A percentile compares a stretch with the other conserved stretches of the same genome.
phyloP scores from a whole-genome alignment of 2,329 filamentous ascomycete genomes.

The Parastagonospora avenae region DNA sequence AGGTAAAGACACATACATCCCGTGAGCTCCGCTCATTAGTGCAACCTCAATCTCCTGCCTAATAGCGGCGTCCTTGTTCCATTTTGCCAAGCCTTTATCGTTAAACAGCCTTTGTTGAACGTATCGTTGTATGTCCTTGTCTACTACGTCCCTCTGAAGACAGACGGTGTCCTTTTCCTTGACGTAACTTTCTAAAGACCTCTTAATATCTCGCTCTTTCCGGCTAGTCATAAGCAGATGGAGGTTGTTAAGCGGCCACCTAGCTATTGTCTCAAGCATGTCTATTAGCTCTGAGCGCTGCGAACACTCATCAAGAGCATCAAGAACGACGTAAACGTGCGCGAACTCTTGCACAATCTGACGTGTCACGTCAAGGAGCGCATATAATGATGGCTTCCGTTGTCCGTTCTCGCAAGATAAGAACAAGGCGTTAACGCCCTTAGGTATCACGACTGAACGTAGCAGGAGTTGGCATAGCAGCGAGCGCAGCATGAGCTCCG shows the following conservation, averaged over 20 bases:
- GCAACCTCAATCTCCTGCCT: conserved; percentile 32
- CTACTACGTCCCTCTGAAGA: conserved; percentile 24
- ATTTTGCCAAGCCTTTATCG: conserved; percentile 26
- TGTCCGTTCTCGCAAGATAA: conserved; percentile 22
- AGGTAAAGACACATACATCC: conserved; percentile 20
- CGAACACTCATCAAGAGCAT: conserved; percentile 34
- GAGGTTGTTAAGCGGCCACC: conserved; percentile 21
- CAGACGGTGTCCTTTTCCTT: conserved; percentile 14
- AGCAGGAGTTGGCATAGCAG: conserved; percentile 43
- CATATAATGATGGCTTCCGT: conserved; percentile 25
- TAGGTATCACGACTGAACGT: conserved; percentile 13
- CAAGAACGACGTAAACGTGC: conserved; percentile 20
- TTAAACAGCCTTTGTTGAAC: conserved; percentile 43
- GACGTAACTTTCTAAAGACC: conserved; percentile 15
- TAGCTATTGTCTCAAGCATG: conserved; percentile 17
- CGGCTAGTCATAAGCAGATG: conserved; percentile 31
- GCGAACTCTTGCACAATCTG: conserved; percentile 30
- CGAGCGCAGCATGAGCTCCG: conserved; percentile 43
- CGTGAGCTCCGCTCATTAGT: conserved; percentile 27
- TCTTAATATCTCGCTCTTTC: conserved; percentile 33
- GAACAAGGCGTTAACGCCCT: conserved; percentile 34
- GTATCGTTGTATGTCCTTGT: conserved; percentile 30
- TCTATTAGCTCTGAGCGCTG: conserved; percentile 23
- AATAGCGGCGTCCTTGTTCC: conserved; percentile 26
- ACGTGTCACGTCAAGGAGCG: conserved; percentile 19